Evolutionary conservation across 306 rosid species (phyloP).

Genomic region (Arachis stenosperma): DNA sequence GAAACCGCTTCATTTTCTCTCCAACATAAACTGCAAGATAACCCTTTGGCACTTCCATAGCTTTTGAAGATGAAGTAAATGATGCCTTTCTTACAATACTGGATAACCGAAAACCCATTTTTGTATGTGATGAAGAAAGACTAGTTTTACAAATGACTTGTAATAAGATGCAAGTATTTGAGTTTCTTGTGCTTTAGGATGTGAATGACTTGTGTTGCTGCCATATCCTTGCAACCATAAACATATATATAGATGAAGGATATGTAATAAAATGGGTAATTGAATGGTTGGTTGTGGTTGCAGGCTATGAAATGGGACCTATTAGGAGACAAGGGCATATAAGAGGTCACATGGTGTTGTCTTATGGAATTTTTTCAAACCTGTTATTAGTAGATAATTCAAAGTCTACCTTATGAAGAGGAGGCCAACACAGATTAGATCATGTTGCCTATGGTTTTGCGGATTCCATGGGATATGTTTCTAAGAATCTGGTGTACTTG

Average conservation of each 20-base stretch:
- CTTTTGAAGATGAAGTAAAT: constrained; percentile 26
- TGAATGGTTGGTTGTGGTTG: not conserved
- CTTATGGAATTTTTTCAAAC: constrained; percentile 2
- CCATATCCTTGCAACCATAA: constrained; percentile 9
- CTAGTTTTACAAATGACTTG: not conserved
- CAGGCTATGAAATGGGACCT: constrained; percentile 12
- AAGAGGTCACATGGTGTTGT: constrained; percentile 46
- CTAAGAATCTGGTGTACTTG: constrained; percentile 4
- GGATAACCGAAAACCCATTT: constrained; percentile 41
- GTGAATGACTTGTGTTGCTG: constrained; percentile 32
- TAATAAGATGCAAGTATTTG: not conserved
- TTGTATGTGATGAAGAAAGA: not conserved
- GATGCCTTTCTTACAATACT: not conserved
- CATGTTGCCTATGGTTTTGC: not conserved
- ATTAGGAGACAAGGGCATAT: constrained; percentile 18
- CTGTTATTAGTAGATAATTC: not conserved
- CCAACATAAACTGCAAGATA: constrained; percentile 34
- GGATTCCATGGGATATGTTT: not conserved
- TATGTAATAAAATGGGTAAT: constrained; percentile 3
- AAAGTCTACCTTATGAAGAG: not conserved
- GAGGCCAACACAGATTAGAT: not conserved
- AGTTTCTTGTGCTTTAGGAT: constrained; percentile 13
- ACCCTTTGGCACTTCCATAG: constrained; percentile 52
- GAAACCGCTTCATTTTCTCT: constrained; percentile 46
- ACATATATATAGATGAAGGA: constrained; percentile 43